Evolutionary conservation across 73 alveolate genomes (phyloP), one percentile per base, ranked within the genome.

Genomic region (Paramecium sexaurelia): DNA sequence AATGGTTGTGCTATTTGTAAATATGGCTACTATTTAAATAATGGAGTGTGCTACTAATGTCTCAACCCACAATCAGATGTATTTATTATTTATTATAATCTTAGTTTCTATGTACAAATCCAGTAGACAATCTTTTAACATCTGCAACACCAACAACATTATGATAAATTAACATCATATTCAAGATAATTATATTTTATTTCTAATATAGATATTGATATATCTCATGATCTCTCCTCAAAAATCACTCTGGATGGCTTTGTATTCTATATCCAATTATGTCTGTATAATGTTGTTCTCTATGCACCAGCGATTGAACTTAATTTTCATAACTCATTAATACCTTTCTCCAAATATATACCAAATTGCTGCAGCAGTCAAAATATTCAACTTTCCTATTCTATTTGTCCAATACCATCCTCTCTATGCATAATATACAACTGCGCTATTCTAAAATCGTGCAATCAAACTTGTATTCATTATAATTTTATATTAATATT

Each of bases 371-470:
- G 83, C 43, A 10, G 10, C 83, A 13, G 83, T 24, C 83, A 61
- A 26, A 61, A 61, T 61, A 19, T 61, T 61, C 45, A 61, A 61
- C 26, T 61, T 61, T 26, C 83, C 83, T 29, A 61, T 26, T 61
- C 83, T 61, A 61, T 61, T 61, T 26, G 83, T 61, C 51, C 47
- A 61, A 61, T 61, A 61, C 83, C 83, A 61, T 61, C 83, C 83
- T 61, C 83, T 61, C 24, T 26, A 24, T 1, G 83, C 83, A 29
- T 61, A 61, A 8, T 61, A 32, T 10, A 32, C 83, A 0, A 61
- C 39, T 61, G 83, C 83, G 26, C 83, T 61, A 11, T 61, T 61
- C 13, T 61, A 32, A 26, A 61, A 61, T 61, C 43, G 19, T 4
- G 83, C 83, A 17, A 51, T 51, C 17, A 51, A 51, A 51, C 13